Evolutionary conservation across 1,139 yeast species (phyloP).

Genomic region (Debaryomyces psychrophilus): DNA sequence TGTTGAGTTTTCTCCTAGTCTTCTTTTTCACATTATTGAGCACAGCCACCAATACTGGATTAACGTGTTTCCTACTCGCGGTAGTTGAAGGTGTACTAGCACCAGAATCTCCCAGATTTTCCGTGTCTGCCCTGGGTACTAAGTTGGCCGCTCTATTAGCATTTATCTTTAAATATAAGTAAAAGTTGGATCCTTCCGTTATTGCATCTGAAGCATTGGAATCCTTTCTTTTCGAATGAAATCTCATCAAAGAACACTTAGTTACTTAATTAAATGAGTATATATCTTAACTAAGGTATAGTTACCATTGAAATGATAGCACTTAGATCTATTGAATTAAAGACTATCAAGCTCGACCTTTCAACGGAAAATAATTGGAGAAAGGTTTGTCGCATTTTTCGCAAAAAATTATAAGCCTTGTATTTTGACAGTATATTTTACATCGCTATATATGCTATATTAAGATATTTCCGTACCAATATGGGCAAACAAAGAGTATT

Average conservation of each 20-base stretch:
- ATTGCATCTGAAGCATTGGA: not conserved
- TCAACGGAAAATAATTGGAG: not conserved
- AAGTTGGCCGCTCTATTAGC: constrained; percentile 47
- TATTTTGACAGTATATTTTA: not conserved
- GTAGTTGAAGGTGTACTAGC: constrained; percentile 6
- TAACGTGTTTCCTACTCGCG: constrained; percentile 24
- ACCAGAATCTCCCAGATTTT: constrained; percentile 7
- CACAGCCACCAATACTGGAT: constrained; percentile 41
- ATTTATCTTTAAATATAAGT: constrained; percentile 34
- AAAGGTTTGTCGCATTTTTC: not conserved
- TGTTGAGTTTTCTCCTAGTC: constrained; percentile 39
- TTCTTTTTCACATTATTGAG: constrained; percentile 35
- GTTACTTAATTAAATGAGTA: not conserved
- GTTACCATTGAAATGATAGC: constrained; percentile 1
- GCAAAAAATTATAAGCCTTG: constrained; percentile 3
- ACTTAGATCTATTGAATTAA: not conserved
- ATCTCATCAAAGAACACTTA: constrained; percentile 3
- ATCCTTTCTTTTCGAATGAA: constrained; percentile 3
- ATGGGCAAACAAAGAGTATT: not conserved
- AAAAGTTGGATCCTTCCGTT: constrained; percentile 10
- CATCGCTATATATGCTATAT: constrained; percentile 1
- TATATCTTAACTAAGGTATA: not conserved
- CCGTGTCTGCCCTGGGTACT: constrained; percentile 19
- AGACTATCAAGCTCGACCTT: not conserved
- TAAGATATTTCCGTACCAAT: not conserved